phyloP scores from a whole-genome alignment of 768 basidiomycete genomes.

The Dendrothele bispora region DNA sequence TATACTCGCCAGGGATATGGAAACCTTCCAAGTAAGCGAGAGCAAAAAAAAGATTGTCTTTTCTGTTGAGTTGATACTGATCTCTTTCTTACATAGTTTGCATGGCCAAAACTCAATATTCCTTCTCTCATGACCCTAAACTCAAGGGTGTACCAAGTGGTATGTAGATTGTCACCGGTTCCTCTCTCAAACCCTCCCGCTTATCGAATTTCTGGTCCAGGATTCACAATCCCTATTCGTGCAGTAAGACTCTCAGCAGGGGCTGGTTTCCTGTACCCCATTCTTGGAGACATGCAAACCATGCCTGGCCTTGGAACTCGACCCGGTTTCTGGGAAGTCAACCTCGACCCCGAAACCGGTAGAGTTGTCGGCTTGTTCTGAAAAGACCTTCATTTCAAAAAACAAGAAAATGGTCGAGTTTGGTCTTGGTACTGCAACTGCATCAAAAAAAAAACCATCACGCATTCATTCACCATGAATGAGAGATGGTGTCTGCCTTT shows the following conservation, averaged over 20 bases:
- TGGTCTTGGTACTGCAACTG: constrained; percentile 16
- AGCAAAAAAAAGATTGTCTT: constrained; percentile 1
- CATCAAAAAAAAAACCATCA: constrained; percentile 2
- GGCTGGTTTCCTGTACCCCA: constrained; percentile 93
- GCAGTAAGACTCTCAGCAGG: constrained; percentile 88
- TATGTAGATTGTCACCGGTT: constrained; percentile 17
- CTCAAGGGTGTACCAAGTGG: constrained; percentile 88
- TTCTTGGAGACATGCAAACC: constrained; percentile 96
- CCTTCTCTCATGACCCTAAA: constrained; percentile 92
- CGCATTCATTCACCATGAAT: constrained; percentile 1
- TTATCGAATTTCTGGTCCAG: constrained; percentile 31
- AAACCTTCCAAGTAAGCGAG: constrained; percentile 69
- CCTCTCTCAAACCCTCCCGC: not conserved
- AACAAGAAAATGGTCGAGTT: not conserved
- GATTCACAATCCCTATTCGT: constrained; percentile 91
- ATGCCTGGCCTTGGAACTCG: constrained; percentile 96
- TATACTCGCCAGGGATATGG: constrained; percentile 91
- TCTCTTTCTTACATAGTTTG: constrained; percentile 71
- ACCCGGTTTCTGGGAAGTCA: constrained; percentile 93
- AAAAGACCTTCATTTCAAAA: not conserved
- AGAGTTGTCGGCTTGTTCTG: constrained; percentile 88
- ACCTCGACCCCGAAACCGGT: constrained; percentile 75
- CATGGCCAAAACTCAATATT: constrained; percentile 98
- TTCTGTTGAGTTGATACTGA: not conserved
- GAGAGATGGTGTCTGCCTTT: too few species aligned